A percentile compares a stretch with the other conserved stretches of the same genome.
These are phyloP conservation scores for Podila verticillata DNA, from an alignment of 192 early-diverging fungal species.

Conservation along the genomic window DNA sequence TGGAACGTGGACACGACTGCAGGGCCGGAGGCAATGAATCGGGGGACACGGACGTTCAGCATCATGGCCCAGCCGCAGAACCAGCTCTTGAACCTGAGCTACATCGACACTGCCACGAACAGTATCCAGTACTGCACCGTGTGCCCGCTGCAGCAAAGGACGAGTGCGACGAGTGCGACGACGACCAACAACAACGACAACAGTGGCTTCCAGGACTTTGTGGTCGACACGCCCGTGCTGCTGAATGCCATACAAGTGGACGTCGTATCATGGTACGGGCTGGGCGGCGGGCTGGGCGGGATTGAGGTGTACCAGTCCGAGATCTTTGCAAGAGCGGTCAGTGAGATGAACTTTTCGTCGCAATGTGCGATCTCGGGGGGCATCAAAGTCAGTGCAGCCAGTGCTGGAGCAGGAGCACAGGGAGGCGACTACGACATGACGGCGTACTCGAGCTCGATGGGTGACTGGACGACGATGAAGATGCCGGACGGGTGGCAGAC, in stretches of 20 bases:
- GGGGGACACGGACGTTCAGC: slow-evolving; percentile 75
- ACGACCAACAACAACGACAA: neutral
- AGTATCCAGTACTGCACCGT: slow-evolving; percentile 49
- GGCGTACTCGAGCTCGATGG: slow-evolving; percentile 19
- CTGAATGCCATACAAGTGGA: slow-evolving; percentile 67
- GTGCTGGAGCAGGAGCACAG: neutral
- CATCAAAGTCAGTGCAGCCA: neutral
- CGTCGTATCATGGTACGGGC: slow-evolving; percentile 65
- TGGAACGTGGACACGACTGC: slow-evolving; percentile 58
- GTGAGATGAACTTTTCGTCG: slow-evolving; percentile 13
- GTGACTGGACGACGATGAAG: slow-evolving; percentile 26
- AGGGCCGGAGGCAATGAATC: slow-evolving; percentile 48
- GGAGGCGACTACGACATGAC: slow-evolving; percentile 10
- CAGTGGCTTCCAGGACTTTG: slow-evolving; percentile 56
- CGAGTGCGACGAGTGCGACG: neutral
- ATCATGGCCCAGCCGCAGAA: slow-evolving; percentile 67
- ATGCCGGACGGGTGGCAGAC: slow-evolving; percentile 40
- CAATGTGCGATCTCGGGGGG: slow-evolving; percentile 1
- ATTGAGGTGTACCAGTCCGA: slow-evolving; percentile 48
- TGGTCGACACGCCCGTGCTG: slow-evolving; percentile 45
- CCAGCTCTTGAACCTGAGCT: slow-evolving; percentile 66
- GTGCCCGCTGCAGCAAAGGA: slow-evolving; percentile 26
- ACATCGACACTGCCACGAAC: slow-evolving; percentile 66
- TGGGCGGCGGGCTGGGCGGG: slow-evolving; percentile 51
- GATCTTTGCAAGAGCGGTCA: slow-evolving; percentile 25